These are phyloP conservation scores for Blastobotrys illinoisensis DNA, from an alignment of 1,139 yeast genomes.

Conservation along the genomic window DNA sequence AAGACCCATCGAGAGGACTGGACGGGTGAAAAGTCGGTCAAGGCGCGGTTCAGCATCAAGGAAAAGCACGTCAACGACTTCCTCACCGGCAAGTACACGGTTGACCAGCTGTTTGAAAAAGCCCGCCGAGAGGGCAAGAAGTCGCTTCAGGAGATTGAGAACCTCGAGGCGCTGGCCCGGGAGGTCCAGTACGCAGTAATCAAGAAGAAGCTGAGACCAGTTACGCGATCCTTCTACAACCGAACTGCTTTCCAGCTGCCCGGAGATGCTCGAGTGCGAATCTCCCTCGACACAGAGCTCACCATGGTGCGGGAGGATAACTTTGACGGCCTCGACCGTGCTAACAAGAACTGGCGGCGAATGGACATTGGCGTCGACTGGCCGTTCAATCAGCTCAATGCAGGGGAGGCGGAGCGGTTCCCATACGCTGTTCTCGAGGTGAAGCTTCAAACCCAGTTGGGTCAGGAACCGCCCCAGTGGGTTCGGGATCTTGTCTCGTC, in stretches of 20 bases:
- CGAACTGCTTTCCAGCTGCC: slow-evolving; percentile 98
- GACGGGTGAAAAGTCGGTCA: slow-evolving; percentile 98
- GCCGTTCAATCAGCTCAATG: slow-evolving; percentile 84
- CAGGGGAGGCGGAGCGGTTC: slow-evolving; percentile 80
- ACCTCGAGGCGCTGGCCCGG: slow-evolving; percentile 82
- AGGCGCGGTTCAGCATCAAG: slow-evolving; percentile 88
- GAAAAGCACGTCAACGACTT: slow-evolving; percentile 86
- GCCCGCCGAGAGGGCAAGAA: slow-evolving; percentile 91
- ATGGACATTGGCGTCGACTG: slow-evolving; percentile 97
- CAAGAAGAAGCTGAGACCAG: slow-evolving; percentile 83
- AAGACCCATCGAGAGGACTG: slow-evolving; percentile 98
- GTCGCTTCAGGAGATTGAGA: slow-evolving; percentile 78
- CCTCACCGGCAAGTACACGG: slow-evolving; percentile 77
- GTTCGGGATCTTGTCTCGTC: slow-evolving; percentile 85
- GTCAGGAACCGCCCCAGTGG: slow-evolving; percentile 99
- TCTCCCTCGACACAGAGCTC: slow-evolving; percentile 91
- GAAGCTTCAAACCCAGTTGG: slow-evolving; percentile 92
- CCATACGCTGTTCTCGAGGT: slow-evolving; percentile 98
- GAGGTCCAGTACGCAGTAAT: slow-evolving; percentile 88
- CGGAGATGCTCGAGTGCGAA: slow-evolving; percentile 98
- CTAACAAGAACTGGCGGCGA: slow-evolving; percentile 93
- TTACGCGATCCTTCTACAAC: slow-evolving; percentile 90
- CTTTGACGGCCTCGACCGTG: slow-evolving; percentile 87
- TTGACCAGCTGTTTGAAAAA: slow-evolving; percentile 84
- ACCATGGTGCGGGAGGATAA: slow-evolving; percentile 96